A percentile compares a stretch with the other conserved stretches of the same genome.
phyloP scores from a whole-genome alignment of 108 stramenopile species.

The Conticribra guillardii region DNA sequence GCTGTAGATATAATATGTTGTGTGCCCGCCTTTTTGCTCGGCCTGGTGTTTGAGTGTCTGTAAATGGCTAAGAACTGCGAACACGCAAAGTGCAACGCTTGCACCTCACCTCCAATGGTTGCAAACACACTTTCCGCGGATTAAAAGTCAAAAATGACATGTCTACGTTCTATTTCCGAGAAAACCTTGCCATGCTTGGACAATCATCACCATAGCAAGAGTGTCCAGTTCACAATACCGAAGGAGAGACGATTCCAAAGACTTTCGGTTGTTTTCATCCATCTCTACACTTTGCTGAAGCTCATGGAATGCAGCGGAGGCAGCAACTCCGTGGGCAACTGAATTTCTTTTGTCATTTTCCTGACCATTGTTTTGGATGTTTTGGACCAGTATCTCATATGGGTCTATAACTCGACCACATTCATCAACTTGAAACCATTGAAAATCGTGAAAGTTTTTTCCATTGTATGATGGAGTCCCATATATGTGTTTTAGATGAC shows the following conservation, averaged over 20 bases:
- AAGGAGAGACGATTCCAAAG: slow-evolving; percentile 41
- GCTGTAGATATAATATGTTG: too few relatives aligned
- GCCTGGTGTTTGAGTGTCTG: too few relatives aligned
- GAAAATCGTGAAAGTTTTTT: slow-evolving; percentile 49
- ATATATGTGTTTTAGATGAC: slow-evolving; percentile 32
- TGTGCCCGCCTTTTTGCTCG: too few relatives aligned
- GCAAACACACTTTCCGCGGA: too few relatives aligned
- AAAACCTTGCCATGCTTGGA: slow-evolving; percentile 60
- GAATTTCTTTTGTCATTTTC: not conserved
- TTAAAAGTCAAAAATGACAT: too few relatives aligned
- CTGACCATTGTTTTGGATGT: slow-evolving; percentile 16
- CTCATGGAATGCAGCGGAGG: slow-evolving; percentile 42
- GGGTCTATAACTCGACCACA: slow-evolving; percentile 35
- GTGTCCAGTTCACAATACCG: slow-evolving; percentile 65
- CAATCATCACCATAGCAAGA: slow-evolving; percentile 61
- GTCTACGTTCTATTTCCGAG: too few relatives aligned
- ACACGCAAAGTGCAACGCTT: too few relatives aligned
- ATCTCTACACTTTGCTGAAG: slow-evolving; percentile 31
- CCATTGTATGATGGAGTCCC: slow-evolving; percentile 48
- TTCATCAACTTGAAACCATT: slow-evolving; percentile 53
- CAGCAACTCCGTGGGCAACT: slow-evolving; percentile 46
- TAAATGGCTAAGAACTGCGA: too few relatives aligned
- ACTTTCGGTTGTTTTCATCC: slow-evolving; percentile 10
- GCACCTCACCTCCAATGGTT: too few relatives aligned
- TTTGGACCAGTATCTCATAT: slow-evolving; percentile 46